Evolutionary conservation across 495 filamentous ascomycete species (phyloP).

Genomic region (Xanthoparmelia taractica): DNA sequence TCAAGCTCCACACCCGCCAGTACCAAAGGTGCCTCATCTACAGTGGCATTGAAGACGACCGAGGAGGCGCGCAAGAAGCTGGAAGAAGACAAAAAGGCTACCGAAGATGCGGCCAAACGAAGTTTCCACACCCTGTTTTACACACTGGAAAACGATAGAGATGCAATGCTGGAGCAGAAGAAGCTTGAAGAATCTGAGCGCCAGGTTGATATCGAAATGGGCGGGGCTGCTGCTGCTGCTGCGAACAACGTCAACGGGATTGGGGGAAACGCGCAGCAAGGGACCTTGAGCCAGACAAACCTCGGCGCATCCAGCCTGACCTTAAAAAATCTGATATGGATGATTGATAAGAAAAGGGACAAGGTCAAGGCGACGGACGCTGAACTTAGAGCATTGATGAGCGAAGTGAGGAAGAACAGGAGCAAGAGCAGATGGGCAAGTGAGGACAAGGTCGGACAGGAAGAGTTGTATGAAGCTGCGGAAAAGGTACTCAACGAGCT

Average conservation of each 20-base stretch:
- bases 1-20: constrained; percentile 23
- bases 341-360: constrained; percentile 86
- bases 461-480: constrained; percentile 92
- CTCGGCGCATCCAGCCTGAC: constrained; percentile 95
- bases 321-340: constrained; percentile 88
- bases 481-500: constrained; percentile 95
- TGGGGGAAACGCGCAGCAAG: constrained; percentile 53
- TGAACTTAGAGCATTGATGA: constrained; percentile 84
- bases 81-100: constrained; percentile 88
- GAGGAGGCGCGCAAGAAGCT: constrained; percentile 89
- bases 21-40: constrained; percentile 32
- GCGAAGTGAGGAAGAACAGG: constrained; percentile 91
- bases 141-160: constrained; percentile 87
- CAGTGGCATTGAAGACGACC: constrained; percentile 53
- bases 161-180: constrained; percentile 96
- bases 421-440: constrained; percentile 99
- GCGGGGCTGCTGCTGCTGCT: constrained; percentile 40
- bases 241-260: constrained; percentile 39
- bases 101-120: constrained; percentile 78
- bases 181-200: constrained; percentile 93
- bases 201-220: constrained; percentile 88
- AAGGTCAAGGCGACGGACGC: constrained; percentile 84
- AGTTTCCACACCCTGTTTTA: constrained; percentile 91
- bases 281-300: constrained; percentile 85
- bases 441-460: constrained; percentile 93